Base-by-base conservation (phyloP, 2,329 filamentous ascomycete species). In the Teratosphaeria zuluensis region DNA sequence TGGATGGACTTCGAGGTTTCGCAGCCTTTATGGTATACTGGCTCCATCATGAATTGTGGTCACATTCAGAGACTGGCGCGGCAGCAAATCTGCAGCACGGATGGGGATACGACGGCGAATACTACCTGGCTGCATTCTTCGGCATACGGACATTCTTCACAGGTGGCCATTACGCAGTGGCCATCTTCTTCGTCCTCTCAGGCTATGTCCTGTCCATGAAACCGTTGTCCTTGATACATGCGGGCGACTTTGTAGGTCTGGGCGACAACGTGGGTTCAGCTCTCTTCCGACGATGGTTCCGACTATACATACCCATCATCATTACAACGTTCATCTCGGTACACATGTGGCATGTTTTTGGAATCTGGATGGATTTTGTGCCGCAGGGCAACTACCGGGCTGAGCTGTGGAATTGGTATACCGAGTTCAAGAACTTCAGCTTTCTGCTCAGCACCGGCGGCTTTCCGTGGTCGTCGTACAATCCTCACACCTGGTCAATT, bases 361-460 rank as follows among this genome's bases (percentile, higher is more conserved):
- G 77, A 5, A 73, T 81, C 58, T 72, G 74, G 6, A 72, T 74
- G n/a, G 62, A 64, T 55, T 70, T 70, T 24, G 73, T 14, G 42
- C 63, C 72, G 11, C 70, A 79, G 60, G 62, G 62, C 4, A 80
- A 64, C 33, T 77, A 78, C 64, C 61, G 68, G 7, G 78, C 77
- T 11, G 82, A 85, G 64, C 61, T 83, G 1, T 81, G 78, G 74
- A 75, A 72, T 42, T 77, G 75, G 76, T 77, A 79, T 57, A 68
- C 67, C 60, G 82, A 88, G 68, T 76, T 82, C 68, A 88, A 88
- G 68, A 87, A 87, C 69, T 88, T 85, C 73, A 88, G 80, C 70
- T 88, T 85, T 68, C 69, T 87, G 46, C 88, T 83, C 72, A 80
- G 81, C 51, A 76, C 76, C 7, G 82, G 83, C 6, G 81, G 80